Base-by-base conservation (phyloP, 2,329 filamentous ascomycete species). In the Trichothecium sympodiale region DNA sequence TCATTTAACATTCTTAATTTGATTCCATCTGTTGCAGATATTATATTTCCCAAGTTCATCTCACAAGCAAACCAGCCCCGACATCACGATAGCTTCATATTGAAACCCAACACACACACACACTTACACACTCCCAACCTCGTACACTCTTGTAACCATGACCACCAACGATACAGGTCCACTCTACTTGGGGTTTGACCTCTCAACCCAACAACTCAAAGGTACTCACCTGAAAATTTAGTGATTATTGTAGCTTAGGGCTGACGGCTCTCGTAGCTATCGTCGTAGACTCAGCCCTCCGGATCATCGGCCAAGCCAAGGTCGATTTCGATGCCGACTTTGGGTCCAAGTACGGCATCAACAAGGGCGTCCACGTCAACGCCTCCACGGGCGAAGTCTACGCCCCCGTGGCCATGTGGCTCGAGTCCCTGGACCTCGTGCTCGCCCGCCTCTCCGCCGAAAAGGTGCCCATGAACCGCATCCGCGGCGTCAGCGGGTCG, bases 121-220 rank as follows among this genome's bases (percentile, higher is more conserved):
- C 14, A 31, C 14, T 6, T 14, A 31, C 29, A 16, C 15, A 15
- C 15, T n/a, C 15, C 3, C 12, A 31, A 8, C 29, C n/a, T n/a
- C n/a, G n/a, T 14, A 31, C 29, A 16, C 15, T 12, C 15, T n/a
- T 10, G 3, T 8, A 31, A 8, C 29, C 35, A 60, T 61, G 59
- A 51, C 46, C 38, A 47, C 54, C 29, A 29, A 33, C 12, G 37
- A 47, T 37, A 43, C 49, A 42, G 68, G 64, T 23, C 79, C 83
- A 14, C 65, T 94, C 41, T 94, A 94, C 55, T 69, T 94, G 52
- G 91, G 91, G 41, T 88, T 96, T 57, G 91, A 98, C 62, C 79
- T 96, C 41, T 95, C 88, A 30, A 96, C 91, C 39, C 91, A 96
- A 60, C 89, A 96, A 57, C 72, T 96, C 39, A 96, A 98, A 72